Base-by-base conservation (phyloP, 106 monocot genomes). In the Vanilla planifolia region DNA sequence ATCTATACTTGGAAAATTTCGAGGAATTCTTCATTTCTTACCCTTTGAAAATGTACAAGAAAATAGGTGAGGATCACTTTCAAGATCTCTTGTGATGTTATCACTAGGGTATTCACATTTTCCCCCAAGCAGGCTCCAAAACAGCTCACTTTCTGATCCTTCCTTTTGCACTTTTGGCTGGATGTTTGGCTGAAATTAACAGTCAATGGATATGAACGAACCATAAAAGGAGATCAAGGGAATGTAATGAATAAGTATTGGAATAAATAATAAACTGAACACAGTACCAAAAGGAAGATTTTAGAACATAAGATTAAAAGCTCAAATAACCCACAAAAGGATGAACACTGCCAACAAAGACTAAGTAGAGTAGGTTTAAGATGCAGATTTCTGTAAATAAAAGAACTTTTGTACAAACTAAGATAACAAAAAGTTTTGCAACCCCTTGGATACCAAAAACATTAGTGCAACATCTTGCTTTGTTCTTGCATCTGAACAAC, bases 61-160 rank as follows among this genome's bases (percentile, higher is more conserved):
- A 61, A 98, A 88, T 48, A 98, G 68, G 35, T 88, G 96, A 59
- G 91, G 91, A 69, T 98, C 91, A 82, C 61, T 84, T 79, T 91
- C 96, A 48, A 58, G 46, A 59, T 98, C 87, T 56, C 71, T 98
- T 34, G 17, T 65, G 44, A 86, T 75, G 67, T 75, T 91, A 66
- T 98, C 87, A 58, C 82, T 85, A 2, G 83, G 71, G 58, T 98
- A 85, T 73, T 98, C 90, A 55, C 71, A 70, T 73, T 98, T 98
- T 1, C 91, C 91, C 32, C 91, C 87, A 48, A 98, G 63, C 53
- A 88, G 73, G 64, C 55, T 74, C 96, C 96, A 98, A 82, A 91
- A 98, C 20, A 75, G 91, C 43, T 98, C 96, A 52, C 64, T 76
- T 76, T 98, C 96, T 42, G 75, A 63, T 42, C 96, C 96, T 80